Base-by-base conservation (phyloP, 2,329 filamentous ascomycete genomes). In the Penicillium sp. region DNA sequence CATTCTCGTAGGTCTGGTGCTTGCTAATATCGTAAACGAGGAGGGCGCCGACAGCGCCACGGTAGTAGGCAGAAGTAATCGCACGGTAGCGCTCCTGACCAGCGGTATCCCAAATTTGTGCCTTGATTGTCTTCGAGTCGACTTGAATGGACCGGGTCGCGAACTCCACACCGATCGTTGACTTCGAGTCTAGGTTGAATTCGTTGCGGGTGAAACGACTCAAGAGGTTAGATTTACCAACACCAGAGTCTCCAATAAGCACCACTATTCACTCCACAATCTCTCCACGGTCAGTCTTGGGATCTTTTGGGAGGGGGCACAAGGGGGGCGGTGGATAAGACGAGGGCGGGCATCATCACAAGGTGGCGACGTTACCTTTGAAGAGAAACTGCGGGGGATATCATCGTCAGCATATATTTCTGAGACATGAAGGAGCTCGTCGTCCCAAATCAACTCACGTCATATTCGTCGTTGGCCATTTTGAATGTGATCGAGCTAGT, bases 381-480 rank as follows among this genome's bases (percentile, higher is more conserved):
- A 99, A 99, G 76, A 97, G 91, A 78, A 97, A 97, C 93, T 97
- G 78, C 66, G 37, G 52, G 29, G 50, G 33, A 52, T 58, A 50
- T 63, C 1, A 56, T 37, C 21, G 67, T 77, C 65, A 78, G 73
- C 69, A 72, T 71, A 52, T 56, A 46, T 47, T 29, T 43, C 51
- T 48, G 62, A 37, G 31, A 49, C 8, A 47, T 13, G 57, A 29
- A 46, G 56, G 15, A n/a, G 12, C 19, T 57, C 7, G 12, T 47
- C 17, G 37, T 45, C n/a, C 33, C 9, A 45, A 38, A 17, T 50
- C 9, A 27, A 81, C 92, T 84, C 83, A 97, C 93, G 89, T 99
- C 94, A 83, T 99, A 99, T 84, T 99, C 94, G 86, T 99, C 94
- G 88, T 97, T 99, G 75, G 93, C 94, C 94, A 97, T 99, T 80